Evolutionary conservation across 768 basidiomycete species (phyloP).

Genomic region (Termitomyces sp.): DNA sequence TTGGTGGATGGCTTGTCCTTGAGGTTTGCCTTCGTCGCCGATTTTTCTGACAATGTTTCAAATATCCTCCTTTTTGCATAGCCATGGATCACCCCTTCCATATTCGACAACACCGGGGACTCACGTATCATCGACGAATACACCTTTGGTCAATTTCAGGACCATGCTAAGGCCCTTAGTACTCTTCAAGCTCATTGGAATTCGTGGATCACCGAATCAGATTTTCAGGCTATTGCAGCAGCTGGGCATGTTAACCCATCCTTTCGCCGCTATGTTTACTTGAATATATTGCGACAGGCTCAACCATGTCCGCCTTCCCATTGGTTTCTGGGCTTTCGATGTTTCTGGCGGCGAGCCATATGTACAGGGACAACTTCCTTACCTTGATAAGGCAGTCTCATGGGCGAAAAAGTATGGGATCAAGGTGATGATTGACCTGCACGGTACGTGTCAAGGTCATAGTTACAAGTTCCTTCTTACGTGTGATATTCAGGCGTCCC

Average conservation of each 20-base stretch:
- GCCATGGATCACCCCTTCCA: slow-evolving; percentile 78
- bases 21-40: slow-evolving; percentile 27
- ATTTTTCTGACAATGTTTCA: neutral
- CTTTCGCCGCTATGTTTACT: neutral
- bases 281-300: slow-evolving; percentile 36
- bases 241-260: slow-evolving; percentile 50
- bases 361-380: slow-evolving; percentile 71
- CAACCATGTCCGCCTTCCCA: slow-evolving; percentile 80
- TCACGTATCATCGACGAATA: slow-evolving; percentile 66
- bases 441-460: slow-evolving; percentile 30
- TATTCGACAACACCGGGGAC: slow-evolving; percentile 67
- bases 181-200: slow-evolving; percentile 68
- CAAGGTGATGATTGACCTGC: slow-evolving; percentile 80
- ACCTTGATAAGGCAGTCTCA: slow-evolving; percentile 56
- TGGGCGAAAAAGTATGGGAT: slow-evolving; percentile 71
- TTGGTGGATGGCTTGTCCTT: slow-evolving; percentile 56
- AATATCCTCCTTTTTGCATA: slow-evolving; percentile 18
- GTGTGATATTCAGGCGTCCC: slow-evolving; percentile 46
- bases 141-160: slow-evolving; percentile 67
- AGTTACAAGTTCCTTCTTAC: neutral
- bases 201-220: slow-evolving; percentile 78
- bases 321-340: slow-evolving; percentile 91
- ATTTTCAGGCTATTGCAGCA: slow-evolving; percentile 69
- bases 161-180: slow-evolving; percentile 40
- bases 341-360: slow-evolving; percentile 74